These are phyloP conservation scores for Globisporangium paroecandrum DNA, from an alignment of 352 stramenopile species.

Conservation along the genomic window DNA sequence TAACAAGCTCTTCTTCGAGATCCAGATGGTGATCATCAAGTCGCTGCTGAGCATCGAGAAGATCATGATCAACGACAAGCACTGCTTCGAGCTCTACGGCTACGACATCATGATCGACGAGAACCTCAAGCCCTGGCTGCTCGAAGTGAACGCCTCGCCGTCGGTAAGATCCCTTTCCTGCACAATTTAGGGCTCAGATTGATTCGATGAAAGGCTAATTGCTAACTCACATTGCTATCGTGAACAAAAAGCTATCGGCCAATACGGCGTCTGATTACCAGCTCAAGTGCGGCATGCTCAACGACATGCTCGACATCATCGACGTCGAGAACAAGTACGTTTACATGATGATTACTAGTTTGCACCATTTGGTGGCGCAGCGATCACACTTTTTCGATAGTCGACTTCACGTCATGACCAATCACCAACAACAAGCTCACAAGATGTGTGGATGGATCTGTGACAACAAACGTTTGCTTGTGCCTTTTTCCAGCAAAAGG, in stretches of 20 bases:
- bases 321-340: constrained; percentile 86
- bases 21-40: constrained; percentile 88
- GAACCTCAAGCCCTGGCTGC: constrained; percentile 88
- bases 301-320: constrained; percentile 93
- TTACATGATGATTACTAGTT: not conserved
- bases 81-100: constrained; percentile 95
- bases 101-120: constrained; percentile 93
- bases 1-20: constrained; percentile 89
- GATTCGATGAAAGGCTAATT: too few species aligned
- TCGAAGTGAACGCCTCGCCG: constrained; percentile 93
- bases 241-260: constrained; percentile 65
- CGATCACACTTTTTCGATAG: not conserved
- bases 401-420: not conserved
- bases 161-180: constrained; percentile 35
- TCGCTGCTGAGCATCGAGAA: constrained; percentile 88
- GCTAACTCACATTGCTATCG: too few species aligned
- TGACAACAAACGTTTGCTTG: not conserved
- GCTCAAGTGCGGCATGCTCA: constrained; percentile 93
- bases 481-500: constrained; percentile 18
- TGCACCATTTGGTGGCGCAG: not conserved
- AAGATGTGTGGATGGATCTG: not conserved
- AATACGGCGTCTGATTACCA: constrained; percentile 91
- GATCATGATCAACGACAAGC: constrained; percentile 94
- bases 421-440: not conserved
- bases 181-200: too few species aligned